Evolutionary conservation across 139 green algal species (phyloP), one percentile per base, ranked within the genome.

Genomic region (Penium margaritaceum): DNA sequence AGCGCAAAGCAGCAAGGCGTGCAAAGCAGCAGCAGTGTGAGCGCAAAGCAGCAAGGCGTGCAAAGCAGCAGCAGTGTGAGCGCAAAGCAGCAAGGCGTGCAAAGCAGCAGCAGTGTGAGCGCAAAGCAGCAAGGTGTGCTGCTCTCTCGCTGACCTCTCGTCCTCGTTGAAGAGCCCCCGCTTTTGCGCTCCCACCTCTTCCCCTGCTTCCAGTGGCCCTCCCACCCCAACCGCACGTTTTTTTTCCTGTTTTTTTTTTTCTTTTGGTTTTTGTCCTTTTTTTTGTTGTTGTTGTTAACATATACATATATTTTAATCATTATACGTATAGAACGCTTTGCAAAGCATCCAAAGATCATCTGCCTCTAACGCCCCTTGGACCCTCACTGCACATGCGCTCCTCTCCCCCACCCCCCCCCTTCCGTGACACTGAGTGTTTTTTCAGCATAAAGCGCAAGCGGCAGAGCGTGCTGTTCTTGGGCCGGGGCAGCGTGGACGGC

Each of bases 381-480:
- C 9, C 9, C 41, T 51, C 41, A 21, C 41, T 51, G 41, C 2
- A 1, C 1, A 1, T 37, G 15, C 2, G 58, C n/a, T 67, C 21
- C n/a, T 19, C n/a, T 19, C 32, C 24, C 58, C 32, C 7, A 5
- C 58, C n/a, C 32, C 58, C 58, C 58, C n/a, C 58, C 58, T 60
- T 43, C 6, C 9, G 30, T 32, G 7, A 6, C 36, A 29, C 7
- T n/a, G n/a, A n/a, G n/a, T n/a, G n/a, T n/a, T n/a, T n/a, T n/a
- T n/a, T n/a, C n/a, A 33, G 55, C 21, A 29, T 64, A 15, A 64
- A 64, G 55, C 55, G 62, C 35, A 33, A 29, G 35, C 33, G 14
- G 19, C 62, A 69, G 34, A 69, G 55, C 33, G 7, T 77, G 55
- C 24, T 79, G 12, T 79, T 79, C 57, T 70, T 79, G 33, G 72